phyloP scores from a whole-genome alignment of 345 rosid genomes.

The Hevea brasiliensis region DNA sequence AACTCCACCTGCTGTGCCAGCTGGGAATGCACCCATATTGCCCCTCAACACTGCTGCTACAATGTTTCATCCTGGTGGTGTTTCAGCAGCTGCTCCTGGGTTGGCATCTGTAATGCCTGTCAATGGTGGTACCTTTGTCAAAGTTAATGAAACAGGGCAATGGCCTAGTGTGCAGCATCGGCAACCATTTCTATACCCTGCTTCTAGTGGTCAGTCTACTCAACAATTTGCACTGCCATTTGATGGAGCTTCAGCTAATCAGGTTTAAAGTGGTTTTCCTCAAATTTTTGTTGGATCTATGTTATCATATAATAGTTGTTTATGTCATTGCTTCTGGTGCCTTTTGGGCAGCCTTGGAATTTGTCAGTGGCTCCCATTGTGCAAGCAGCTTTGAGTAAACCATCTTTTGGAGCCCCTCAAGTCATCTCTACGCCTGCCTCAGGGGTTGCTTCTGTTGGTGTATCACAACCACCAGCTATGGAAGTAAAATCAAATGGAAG shows the following conservation, averaged over 20 bases:
- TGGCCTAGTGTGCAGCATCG: conserved; percentile 51
- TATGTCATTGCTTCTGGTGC: conserved; percentile 13
- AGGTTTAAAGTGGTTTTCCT: conserved; percentile 42
- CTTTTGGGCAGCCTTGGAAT: conserved; percentile 59
- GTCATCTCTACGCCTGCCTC: conserved; percentile 31
- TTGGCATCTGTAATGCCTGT: conserved; percentile 27
- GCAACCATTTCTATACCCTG: conserved; percentile 48
- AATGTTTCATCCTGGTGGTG: neutral
- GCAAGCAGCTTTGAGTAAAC: conserved; percentile 43
- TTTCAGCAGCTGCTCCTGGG: conserved; percentile 36
- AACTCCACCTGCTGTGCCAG: conserved; percentile 28
- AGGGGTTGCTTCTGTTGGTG: conserved; percentile 34
- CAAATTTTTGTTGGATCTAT: conserved; percentile 5
- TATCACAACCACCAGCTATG: conserved; percentile 34
- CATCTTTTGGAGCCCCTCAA: conserved; percentile 46
- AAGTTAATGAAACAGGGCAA: conserved; percentile 30
- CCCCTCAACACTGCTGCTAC: conserved; percentile 21
- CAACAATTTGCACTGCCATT: conserved; percentile 46
- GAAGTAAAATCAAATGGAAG: conserved; percentile 61
- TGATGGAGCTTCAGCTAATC: conserved; percentile 53
- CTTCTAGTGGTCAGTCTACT: conserved; percentile 40
- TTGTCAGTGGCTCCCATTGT: conserved; percentile 36
- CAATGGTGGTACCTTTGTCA: conserved; percentile 32
- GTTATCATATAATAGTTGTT: conserved; percentile 14
- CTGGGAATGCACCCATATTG: conserved; percentile 22